Base-by-base conservation (phyloP, 2,329 filamentous ascomycete species). In the Diplodia seriata region DNA sequence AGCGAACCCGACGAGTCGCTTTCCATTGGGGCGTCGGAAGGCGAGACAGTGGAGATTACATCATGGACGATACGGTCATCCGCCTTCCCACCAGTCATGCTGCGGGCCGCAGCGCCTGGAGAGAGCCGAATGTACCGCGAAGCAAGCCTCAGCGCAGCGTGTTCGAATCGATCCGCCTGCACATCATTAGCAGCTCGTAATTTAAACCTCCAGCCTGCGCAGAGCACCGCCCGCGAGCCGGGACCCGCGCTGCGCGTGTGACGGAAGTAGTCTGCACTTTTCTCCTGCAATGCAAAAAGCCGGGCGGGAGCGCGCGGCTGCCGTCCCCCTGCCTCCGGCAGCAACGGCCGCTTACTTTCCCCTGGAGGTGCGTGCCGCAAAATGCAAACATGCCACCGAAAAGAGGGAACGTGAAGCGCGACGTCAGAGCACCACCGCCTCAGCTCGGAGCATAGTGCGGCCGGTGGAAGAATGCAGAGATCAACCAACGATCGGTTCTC, bases 131-230 rank as follows among this genome's bases (percentile, higher is more conserved):
- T 29, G 1, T 5, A 4, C 36, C 14, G n/a, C 38, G 38, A 38
- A 59, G 55, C 40, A 59, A 20, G 36, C 55, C 55, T 59, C 43
- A 8, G 23, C 40, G n/a, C 57, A 23, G 40, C 57, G 40, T 36
- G n/a, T 47, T 47, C 40, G 23, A n/a, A 4, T 62, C 57, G 57
- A n/a, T 20, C 18, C 43, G 43, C 43, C 43, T 47, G 59, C 59
- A 63, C 26, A 63, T 63, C 59, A 38, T 31, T 49, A 63, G 59
- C 59, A 51, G 29, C 59, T 63, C 59, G 29, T 47, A 63, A 62
- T 62, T 50, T 50, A 49, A 62, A 18, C 23, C 26, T 40, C 40
- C 53, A 14, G 7, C 29, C 23, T 20, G 47, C n/a, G 26, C 15
- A 12, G 14, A 62, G 57, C 40, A 62, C 15, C 57, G 57, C 43